A percentile compares a stretch with the other conserved stretches of the same genome.
Evolutionary conservation across 768 basidiomycete genomes (phyloP).

Genomic region (Hericium alpestre): DNA sequence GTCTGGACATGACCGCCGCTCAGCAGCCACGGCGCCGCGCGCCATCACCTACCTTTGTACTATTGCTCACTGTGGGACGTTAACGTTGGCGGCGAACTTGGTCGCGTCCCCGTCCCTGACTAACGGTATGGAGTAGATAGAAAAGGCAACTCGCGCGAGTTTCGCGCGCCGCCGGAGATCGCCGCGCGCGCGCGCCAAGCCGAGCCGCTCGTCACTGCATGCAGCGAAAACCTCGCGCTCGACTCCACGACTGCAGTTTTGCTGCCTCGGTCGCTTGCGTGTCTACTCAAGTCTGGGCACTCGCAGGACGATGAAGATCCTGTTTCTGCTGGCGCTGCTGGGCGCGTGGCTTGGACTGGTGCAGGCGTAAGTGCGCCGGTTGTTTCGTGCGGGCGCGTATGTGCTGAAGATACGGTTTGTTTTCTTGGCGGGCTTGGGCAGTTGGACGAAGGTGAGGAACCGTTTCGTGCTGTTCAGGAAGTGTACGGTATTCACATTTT

Average conservation of each 20-base stretch:
- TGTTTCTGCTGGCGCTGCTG: conserved; percentile 36
- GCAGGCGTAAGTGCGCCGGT: conserved; percentile 42
- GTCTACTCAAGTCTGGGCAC: not conserved
- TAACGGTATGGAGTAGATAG: not conserved
- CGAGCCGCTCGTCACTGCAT: not conserved
- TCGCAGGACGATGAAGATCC: conserved; percentile 35
- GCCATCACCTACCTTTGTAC: not conserved
- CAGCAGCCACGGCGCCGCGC: not conserved
- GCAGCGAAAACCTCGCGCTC: not conserved
- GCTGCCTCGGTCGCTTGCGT: conserved; percentile 10
- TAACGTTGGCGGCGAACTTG: not conserved
- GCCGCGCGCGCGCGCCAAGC: not conserved
- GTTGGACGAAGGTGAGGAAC: conserved; percentile 59
- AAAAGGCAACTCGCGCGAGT: not conserved
- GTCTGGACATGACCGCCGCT: too few species aligned
- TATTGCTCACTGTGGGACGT: not conserved
- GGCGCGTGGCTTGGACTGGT: conserved; percentile 42
- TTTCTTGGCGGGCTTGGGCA: conserved; percentile 17
- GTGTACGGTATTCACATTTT: not conserved
- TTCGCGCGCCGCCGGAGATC: not conserved
- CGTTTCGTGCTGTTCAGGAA: not conserved
- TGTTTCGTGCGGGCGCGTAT: not conserved
- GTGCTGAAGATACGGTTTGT: not conserved
- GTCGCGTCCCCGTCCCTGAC: not conserved
- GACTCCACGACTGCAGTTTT: not conserved